phyloP scores from a whole-genome alignment of 2,329 filamentous ascomycete species.

The Bipolaris victoriae region DNA sequence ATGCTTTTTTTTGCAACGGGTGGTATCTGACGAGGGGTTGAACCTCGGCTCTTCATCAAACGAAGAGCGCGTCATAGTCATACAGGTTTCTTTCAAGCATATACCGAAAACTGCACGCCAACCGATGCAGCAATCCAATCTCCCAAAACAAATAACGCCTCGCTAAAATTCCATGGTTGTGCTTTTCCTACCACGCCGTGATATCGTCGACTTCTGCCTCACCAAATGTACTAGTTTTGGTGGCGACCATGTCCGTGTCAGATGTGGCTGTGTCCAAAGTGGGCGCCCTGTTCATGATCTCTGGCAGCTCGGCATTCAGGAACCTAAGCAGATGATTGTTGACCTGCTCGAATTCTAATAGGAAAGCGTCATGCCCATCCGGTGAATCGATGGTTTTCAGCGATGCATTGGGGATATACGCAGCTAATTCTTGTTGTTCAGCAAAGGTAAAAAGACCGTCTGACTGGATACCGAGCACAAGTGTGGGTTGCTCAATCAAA shows the following conservation, averaged over 20 bases:
- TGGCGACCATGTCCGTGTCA: conserved; percentile 63
- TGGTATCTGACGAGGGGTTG: conserved; percentile 37
- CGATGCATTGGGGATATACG: conserved; percentile 75
- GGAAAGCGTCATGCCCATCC: conserved; percentile 94
- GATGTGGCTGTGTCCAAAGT: conserved; percentile 46
- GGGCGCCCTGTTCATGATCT: conserved; percentile 74
- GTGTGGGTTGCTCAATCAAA: conserved; percentile 83
- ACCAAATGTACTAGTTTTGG: conserved; percentile 90
- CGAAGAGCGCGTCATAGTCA: conserved; percentile 28
- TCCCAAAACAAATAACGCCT: conserved; percentile 28
- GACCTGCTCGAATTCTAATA: conserved; percentile 96
- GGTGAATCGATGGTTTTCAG: conserved; percentile 89
- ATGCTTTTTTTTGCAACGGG: not conserved
- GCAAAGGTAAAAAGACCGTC: conserved; percentile 97
- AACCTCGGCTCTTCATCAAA: conserved; percentile 37
- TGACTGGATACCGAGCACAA: conserved; percentile 92
- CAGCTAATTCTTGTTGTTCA: conserved; percentile 90
- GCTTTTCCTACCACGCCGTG: conserved; percentile 75
- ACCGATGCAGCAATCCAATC: conserved; percentile 20
- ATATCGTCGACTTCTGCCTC: conserved; percentile 97
- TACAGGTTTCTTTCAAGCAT: conserved; percentile 48
- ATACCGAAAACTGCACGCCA: conserved; percentile 44
- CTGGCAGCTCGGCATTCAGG: conserved; percentile 78
- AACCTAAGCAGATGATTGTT: conserved; percentile 87
- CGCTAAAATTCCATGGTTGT: conserved; percentile 23